Evolutionary conservation across 768 basidiomycete species (phyloP), one percentile per base, ranked within the genome.

Genomic region (Phallus indusiatus): DNA sequence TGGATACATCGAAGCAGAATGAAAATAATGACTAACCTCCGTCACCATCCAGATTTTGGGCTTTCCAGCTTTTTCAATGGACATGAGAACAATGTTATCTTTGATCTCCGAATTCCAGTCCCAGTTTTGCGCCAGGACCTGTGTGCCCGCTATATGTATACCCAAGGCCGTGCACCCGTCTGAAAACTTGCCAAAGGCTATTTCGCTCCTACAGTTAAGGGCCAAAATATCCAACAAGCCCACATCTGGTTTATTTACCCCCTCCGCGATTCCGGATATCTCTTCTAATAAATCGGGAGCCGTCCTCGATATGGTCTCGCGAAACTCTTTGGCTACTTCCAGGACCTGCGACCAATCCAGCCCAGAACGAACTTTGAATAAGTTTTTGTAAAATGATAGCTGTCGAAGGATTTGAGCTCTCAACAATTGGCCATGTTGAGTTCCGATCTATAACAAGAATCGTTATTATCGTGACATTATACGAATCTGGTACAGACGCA

Each of bases 171-270:
- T 73, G 61, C 72, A 73, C 18, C 72, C 72, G 56, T 73, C 72
- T 54, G 70, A 67, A 65, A 67, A 73, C 60, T 68, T 64, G 0
- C 72, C 71, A 5, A 73, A 65, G 14, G 72, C 71, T 52, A 73
- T 73, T 62, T 73, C 72, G 62, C 70, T 72, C 49, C 72, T 63
- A n/a, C 69, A 68, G 60, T 73, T 73, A 21, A 73, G 66, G 5
- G 71, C 72, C 24, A 73, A 57, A 53, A 72, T 70, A 56, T 73
- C 72, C 8, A 70, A 62, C 18, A 37, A 42, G 10, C 47, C 46
- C 28, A 61, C 56, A 16, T 70, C 35, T 21, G 66, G 69, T 18
- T 70, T 56, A 22, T 55, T 49, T 2, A 69, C 67, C 14, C 71
- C 71, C 55, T 70, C 68, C 17, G 69, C 69, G 48, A 72, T 71